Evolutionary conservation across 192 early-diverging fungal species (phyloP), one percentile per base, ranked within the genome.

Genomic region (Thamnidium elegans): DNA sequence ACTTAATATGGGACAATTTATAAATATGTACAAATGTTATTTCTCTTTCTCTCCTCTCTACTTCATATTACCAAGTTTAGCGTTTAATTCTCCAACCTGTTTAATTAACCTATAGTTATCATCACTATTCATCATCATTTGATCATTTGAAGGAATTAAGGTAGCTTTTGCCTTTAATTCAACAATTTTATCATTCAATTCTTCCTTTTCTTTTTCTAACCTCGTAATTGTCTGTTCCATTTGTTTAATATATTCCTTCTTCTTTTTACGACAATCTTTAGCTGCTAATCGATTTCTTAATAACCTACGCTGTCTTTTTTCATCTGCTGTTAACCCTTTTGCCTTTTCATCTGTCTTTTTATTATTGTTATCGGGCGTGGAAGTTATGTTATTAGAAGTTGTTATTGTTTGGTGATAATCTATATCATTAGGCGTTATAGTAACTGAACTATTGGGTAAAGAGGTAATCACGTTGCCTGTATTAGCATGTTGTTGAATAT

Each of bases 261-360:
- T 91, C 71, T 92, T 92, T 58, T 88, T 88, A 5, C 91, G 87
- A 60, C 89, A 92, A 65, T 91, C 91, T 71, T 91, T 91, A 58
- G 91, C 91, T 0, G 91, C 91, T 31, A 91, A 72, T 11, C 91
- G 76, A 73, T 92, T 92, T 59, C 88, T 81, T 66, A 85, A 78
- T 68, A 92, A 69, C 3, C 91, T 78, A 26, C 89, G 84, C 56
- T 88, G 86, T 59, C 89, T 78, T 39, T 86, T 80, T 62, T 92
- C 89, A 26, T 91, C 89, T 14, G 83, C 74, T 1, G 89, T 86
- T 54, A 80, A 42, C 1, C 15, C 19, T 17, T 13, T 20, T 10
- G 3, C 6, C 32, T 32, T 17, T 34, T 56, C 34, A 36, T 56
- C 19, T 1, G 3, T 19, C 9, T 10, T 34, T 19, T 9, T 19